These are phyloP conservation scores for Xylogone sp. DNA, from an alignment of 2,329 filamentous ascomycete genomes.

Conservation along the genomic window DNA sequence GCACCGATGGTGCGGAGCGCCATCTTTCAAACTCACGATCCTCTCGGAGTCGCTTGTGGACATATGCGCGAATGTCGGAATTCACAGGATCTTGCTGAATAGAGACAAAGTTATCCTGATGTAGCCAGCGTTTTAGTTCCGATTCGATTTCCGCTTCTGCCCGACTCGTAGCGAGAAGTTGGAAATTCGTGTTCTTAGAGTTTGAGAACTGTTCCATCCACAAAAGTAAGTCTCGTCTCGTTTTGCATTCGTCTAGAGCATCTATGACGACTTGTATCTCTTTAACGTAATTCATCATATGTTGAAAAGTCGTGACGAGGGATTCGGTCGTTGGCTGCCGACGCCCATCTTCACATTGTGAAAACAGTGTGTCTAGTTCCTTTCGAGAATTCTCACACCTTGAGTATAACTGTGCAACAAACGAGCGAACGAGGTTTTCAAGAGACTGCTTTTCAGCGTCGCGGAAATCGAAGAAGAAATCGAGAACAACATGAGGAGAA, in stretches of 20 bases:
- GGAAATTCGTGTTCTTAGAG: conserved; percentile 1
- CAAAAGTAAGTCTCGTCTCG: conserved; percentile 4
- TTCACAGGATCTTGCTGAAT: conserved; percentile 18
- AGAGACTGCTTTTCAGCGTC: conserved; percentile 31
- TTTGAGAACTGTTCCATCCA: conserved; percentile 1
- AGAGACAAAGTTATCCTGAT: conserved; percentile 11
- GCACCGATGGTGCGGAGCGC: conserved; percentile 15
- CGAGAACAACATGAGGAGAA: conserved; percentile 11
- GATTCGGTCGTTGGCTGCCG: conserved; percentile 19
- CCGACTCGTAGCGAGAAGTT: conserved; percentile 19
- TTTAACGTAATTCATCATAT: conserved; percentile 23
- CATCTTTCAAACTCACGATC: conserved; percentile 21
- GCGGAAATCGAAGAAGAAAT: conserved; percentile 38
- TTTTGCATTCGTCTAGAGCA: conserved; percentile 26
- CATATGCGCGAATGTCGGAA: conserved; percentile 24
- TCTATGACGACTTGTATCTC: conserved; percentile 25
- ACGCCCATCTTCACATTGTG: conserved; percentile 18
- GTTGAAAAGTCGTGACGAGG: conserved; percentile 18
- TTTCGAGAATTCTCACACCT: conserved; percentile 11
- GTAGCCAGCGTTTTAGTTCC: conserved; percentile 10
- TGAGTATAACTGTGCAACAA: conserved; percentile 31
- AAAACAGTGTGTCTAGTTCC: conserved; percentile 23
- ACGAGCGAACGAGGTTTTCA: conserved; percentile 31
- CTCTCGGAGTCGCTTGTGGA: conserved; percentile 15
- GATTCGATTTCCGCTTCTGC: conserved; percentile 21